phyloP scores from a whole-genome alignment of 2,329 filamentous ascomycete genomes.

The Colletotrichum abscissum region DNA sequence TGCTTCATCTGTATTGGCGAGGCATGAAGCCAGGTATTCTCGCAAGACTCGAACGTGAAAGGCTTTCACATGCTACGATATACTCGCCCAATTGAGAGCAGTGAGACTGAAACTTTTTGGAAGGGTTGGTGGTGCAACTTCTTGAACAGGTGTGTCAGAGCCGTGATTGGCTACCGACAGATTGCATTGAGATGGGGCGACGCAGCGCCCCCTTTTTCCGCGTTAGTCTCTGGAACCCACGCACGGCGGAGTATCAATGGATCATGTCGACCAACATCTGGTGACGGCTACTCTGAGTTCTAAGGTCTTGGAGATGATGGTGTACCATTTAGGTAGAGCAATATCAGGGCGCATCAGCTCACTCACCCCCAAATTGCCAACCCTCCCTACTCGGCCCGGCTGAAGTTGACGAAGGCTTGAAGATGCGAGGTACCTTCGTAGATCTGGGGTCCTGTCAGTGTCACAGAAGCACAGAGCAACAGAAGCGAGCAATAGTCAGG shows the following conservation, averaged over 20 bases:
- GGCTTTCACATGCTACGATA: conserved; percentile 26
- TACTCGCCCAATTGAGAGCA: background rate
- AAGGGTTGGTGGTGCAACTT: conserved; percentile 9
- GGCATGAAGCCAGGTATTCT: background rate
- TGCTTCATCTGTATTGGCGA: background rate
- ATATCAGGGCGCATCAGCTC: conserved; percentile 12
- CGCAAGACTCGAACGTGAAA: background rate
- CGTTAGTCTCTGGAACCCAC: background rate
- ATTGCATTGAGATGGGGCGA: background rate
- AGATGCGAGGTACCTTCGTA: background rate
- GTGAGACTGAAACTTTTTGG: background rate
- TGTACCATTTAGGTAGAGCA: background rate
- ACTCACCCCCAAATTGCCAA: background rate
- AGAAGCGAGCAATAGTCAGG: background rate
- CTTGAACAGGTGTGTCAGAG: background rate
- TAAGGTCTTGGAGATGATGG: background rate
- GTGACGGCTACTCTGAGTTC: background rate
- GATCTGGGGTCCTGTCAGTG: conserved; percentile 12
- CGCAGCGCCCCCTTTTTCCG: conserved; percentile 2
- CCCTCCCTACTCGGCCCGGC: background rate
- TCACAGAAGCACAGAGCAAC: background rate
- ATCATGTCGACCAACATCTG: conserved; percentile 2
- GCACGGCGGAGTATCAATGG: background rate
- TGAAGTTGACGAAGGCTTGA: background rate
- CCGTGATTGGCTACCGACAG: conserved; percentile 10